A percentile compares a stretch with the other conserved stretches of the same genome.
These are phyloP conservation scores for Amesomyces nigricolor DNA, from an alignment of 2,329 filamentous ascomycete species.

Conservation along the genomic window DNA sequence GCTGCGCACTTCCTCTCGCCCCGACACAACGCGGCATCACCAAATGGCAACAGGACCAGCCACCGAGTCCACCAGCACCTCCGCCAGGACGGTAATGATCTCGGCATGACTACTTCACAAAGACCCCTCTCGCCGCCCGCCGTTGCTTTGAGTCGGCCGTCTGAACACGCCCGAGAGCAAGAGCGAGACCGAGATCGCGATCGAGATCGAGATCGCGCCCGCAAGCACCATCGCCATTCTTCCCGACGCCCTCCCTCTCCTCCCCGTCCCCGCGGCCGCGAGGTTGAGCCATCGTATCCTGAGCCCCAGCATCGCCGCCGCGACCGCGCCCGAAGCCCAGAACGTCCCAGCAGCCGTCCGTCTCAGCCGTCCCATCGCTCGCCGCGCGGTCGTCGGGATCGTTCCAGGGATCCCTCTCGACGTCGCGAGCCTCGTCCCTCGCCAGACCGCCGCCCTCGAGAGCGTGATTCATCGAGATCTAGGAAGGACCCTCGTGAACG, in stretches of 20 bases:
- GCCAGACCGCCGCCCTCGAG: constrained; percentile 15
- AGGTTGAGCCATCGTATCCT: constrained; percentile 17
- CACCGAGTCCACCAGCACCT: constrained; percentile 31
- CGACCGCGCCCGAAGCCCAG: constrained; percentile 21
- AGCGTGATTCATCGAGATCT: constrained; percentile 8
- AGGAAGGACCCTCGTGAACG: constrained; percentile 15
- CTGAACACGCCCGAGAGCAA: constrained; percentile 29
- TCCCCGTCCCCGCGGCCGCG: constrained; percentile 14
- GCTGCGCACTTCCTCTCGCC: constrained; percentile 24
- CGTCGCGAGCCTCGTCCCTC: constrained; percentile 16
- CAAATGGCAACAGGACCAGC: constrained; percentile 35
- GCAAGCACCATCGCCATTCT: constrained; percentile 26
- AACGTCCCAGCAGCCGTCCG: constrained; percentile 14
- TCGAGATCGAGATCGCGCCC: constrained; percentile 34
- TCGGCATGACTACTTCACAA: constrained; percentile 33
- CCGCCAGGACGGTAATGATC: constrained; percentile 34
- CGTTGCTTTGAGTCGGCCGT: constrained; percentile 27
- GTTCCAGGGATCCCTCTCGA: constrained; percentile 18
- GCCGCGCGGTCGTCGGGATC: constrained; percentile 21
- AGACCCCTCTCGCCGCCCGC: constrained; percentile 28
- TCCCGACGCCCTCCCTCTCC: constrained; percentile 5
- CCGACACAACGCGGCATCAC: constrained; percentile 38
- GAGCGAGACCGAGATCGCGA: constrained; percentile 34
- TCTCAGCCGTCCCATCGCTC: constrained; percentile 18
- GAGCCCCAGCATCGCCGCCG: constrained; percentile 17